phyloP scores from a whole-genome alignment of 352 stramenopile species.

The Phytophthora tubulina region DNA sequence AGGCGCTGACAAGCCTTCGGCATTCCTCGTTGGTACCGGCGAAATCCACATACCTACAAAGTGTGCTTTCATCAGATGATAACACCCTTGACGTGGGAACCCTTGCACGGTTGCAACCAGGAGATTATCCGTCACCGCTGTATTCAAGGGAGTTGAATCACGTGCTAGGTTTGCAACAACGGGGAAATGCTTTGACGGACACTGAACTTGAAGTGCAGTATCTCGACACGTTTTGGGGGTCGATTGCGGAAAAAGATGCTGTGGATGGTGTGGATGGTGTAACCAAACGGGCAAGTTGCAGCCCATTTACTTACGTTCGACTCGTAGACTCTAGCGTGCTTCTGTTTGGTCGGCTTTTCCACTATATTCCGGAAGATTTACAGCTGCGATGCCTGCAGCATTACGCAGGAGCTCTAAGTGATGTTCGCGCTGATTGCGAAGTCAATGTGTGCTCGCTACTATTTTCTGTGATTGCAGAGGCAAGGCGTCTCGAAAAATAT shows the following conservation, averaged over 20 bases:
- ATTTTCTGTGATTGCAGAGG: slow-evolving; percentile 72
- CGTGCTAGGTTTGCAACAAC: slow-evolving; percentile 71
- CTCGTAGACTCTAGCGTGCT: slow-evolving; percentile 83
- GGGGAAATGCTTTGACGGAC: slow-evolving; percentile 81
- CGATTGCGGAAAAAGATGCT: slow-evolving; percentile 46
- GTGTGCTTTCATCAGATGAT: slow-evolving; percentile 62
- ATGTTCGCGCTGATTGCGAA: slow-evolving; percentile 70
- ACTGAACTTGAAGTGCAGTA: slow-evolving; percentile 89
- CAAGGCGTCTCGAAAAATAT: slow-evolving; percentile 44
- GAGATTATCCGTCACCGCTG: slow-evolving; percentile 69
- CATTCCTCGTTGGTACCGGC: slow-evolving; percentile 66
- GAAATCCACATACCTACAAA: slow-evolving; percentile 73
- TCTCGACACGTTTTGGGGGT: slow-evolving; percentile 76
- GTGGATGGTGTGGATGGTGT: slow-evolving; percentile 39
- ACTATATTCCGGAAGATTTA: slow-evolving; percentile 84
- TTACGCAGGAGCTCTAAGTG: slow-evolving; percentile 69
- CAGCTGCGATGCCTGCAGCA: slow-evolving; percentile 87
- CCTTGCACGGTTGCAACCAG: slow-evolving; percentile 60
- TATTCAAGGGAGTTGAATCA: slow-evolving; percentile 86
- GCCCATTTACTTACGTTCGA: slow-evolving; percentile 83
- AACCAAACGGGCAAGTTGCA: slow-evolving; percentile 57
- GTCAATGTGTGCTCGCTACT: slow-evolving; percentile 85
- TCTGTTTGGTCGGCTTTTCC: slow-evolving; percentile 82
- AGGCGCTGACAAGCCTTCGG: slow-evolving; percentile 77
- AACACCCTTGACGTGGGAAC: slow-evolving; percentile 72